A percentile compares a stretch with the other conserved stretches of the same genome.
phyloP scores from a whole-genome alignment of 139 green algal species.

The Chlamydomonas applanata region DNA sequence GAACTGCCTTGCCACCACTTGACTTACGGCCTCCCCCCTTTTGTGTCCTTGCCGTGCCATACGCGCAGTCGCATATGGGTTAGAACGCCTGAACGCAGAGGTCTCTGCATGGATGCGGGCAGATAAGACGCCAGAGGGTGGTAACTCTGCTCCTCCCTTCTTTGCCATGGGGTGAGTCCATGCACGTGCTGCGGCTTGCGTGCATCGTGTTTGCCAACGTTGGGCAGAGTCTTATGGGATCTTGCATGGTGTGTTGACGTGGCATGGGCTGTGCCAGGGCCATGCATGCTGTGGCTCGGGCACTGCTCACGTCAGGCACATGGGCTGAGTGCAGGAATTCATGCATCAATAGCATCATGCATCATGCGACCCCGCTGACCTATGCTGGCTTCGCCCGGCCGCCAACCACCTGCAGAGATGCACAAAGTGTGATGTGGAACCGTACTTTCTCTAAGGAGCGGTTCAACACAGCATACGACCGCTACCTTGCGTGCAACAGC shows the following conservation, averaged over 20 bases:
- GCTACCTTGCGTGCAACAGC: constrained; percentile 58
- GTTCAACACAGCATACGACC: constrained; percentile 60
- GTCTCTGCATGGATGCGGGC: constrained; percentile 86
- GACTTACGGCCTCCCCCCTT: not conserved
- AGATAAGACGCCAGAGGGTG: constrained; percentile 41
- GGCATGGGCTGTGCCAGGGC: no score
- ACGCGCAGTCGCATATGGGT: constrained; percentile 69
- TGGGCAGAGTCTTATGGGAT: no score
- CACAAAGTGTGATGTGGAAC: constrained; percentile 88
- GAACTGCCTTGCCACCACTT: not conserved
- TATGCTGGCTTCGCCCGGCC: no score
- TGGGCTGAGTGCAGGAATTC: no score
- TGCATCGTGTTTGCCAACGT: no score
- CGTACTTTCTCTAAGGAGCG: constrained; percentile 66
- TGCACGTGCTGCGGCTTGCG: no score
- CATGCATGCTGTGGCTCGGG: not conserved
- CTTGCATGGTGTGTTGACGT: no score
- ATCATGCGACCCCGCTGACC: no score
- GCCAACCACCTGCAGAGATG: constrained; percentile 50
- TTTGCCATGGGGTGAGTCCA: constrained; percentile 78
- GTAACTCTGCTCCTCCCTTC: constrained; percentile 70
- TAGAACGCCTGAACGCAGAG: constrained; percentile 85
- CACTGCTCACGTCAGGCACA: no score
- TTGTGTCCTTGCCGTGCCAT: no score
- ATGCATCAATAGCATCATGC: no score